A percentile compares a stretch with the other conserved stretches of the same genome.
phyloP scores from a whole-genome alignment of 495 filamentous ascomycete genomes.

The Neurospora intermedia region DNA sequence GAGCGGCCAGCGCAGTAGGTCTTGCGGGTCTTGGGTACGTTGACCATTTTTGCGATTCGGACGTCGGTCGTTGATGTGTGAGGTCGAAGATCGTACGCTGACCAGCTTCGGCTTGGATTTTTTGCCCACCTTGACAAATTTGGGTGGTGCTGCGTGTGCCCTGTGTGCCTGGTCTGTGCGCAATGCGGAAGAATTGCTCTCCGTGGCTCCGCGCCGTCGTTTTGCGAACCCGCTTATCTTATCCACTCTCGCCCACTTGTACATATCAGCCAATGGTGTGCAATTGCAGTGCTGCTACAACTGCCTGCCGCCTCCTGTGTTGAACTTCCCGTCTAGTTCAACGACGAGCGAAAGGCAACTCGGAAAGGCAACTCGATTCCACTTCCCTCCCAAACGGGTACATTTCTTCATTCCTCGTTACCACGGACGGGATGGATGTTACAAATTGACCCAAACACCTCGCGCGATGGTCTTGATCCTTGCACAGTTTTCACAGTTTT shows the following conservation, averaged over 20 bases:
- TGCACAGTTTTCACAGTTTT: neutral
- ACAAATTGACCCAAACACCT: neutral
- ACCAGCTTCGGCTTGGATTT: constrained; percentile 14
- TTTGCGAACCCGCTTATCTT: neutral
- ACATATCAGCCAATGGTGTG: neutral
- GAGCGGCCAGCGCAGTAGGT: constrained; percentile 83
- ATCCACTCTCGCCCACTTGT: neutral
- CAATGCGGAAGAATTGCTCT: neutral
- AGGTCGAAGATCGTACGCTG: constrained; percentile 18
- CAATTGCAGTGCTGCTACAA: neutral
- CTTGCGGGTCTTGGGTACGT: constrained; percentile 35
- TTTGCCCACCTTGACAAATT: constrained; percentile 25
- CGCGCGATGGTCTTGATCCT: neutral
- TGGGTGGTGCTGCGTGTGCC: constrained; percentile 17
- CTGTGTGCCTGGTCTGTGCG: constrained; percentile 8
- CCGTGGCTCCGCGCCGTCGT: neutral
- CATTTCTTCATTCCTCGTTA: neutral
- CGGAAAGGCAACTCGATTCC: neutral
- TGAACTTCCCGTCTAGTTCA: neutral
- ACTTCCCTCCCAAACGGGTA: neutral
- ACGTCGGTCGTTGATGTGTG: constrained; percentile 18
- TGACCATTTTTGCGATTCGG: constrained; percentile 32
- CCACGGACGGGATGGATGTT: neutral
- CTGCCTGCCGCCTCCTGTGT: neutral
- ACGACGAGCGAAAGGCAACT: neutral